phyloP scores from a whole-genome alignment of 768 basidiomycete species.

The Serendipita vermifera region DNA sequence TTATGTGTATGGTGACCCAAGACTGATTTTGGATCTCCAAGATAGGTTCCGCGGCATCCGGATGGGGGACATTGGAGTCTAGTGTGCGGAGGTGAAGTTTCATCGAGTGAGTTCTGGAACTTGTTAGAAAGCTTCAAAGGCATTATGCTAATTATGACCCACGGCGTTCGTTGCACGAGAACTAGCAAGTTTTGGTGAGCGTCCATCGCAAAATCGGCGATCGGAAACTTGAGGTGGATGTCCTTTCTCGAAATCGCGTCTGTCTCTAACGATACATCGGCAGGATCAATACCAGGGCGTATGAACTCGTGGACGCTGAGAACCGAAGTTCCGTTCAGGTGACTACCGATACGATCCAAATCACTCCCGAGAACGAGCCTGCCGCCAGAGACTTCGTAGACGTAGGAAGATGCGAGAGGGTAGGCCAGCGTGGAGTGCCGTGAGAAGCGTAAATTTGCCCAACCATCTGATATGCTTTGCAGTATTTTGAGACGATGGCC shows the following conservation, averaged over 20 bases:
- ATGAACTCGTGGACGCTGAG: not conserved
- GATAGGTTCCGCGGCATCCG: not conserved
- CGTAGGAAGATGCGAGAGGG: not conserved
- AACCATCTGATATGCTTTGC: too few species aligned
- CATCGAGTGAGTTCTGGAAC: not conserved
- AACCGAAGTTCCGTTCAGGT: not conserved
- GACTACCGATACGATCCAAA: not conserved
- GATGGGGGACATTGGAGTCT: not conserved
- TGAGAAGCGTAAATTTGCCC: not conserved
- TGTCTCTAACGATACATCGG: too few species aligned
- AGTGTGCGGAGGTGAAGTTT: not conserved
- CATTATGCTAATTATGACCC: not conserved
- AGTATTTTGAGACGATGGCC: too few species aligned
- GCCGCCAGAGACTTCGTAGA: not conserved
- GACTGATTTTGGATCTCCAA: not conserved
- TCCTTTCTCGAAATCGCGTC: too few species aligned
- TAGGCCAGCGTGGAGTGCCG: not conserved
- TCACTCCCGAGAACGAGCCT: not conserved
- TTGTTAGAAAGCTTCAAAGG: too few species aligned
- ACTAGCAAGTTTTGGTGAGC: not conserved
- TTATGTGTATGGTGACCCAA: not conserved
- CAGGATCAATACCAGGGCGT: too few species aligned
- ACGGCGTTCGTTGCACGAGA: not conserved
- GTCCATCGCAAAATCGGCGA: conserved; percentile 9
- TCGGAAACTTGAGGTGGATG: too few species aligned